phyloP scores from a whole-genome alignment of 2,329 filamentous ascomycete genomes.

The Magnaporthales sp. region DNA sequence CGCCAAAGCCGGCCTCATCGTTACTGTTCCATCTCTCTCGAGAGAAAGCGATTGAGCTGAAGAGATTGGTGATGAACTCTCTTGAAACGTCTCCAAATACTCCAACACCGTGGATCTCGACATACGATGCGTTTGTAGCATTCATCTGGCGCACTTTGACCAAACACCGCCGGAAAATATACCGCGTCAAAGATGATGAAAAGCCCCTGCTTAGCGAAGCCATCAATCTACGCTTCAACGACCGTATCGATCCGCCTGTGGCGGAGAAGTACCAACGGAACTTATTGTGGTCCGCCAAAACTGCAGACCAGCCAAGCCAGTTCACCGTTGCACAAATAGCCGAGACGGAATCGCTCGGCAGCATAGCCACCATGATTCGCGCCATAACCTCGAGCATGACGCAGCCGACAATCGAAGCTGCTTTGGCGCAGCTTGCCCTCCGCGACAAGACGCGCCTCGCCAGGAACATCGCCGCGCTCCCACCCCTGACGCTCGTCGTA shows the following conservation, averaged over 20 bases:
- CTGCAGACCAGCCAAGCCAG: neutral
- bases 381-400: neutral
- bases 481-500: neutral
- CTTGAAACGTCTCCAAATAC: neutral
- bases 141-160: neutral
- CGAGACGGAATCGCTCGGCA: neutral
- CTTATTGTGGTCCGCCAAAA: neutral
- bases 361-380: neutral
- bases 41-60: neutral
- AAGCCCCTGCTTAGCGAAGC: neutral
- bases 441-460: neutral
- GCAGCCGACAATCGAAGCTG: neutral
- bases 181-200: neutral
- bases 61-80: neutral
- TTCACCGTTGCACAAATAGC: neutral
- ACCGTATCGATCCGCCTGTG: neutral
- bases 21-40: neutral
- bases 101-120: neutral
- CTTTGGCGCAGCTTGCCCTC: neutral
- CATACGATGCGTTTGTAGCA: neutral
- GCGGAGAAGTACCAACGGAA: neutral
- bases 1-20: neutral
- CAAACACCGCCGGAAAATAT: neutral
- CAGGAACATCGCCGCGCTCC: neutral
- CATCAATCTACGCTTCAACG: neutral